Percentiles rank a stretch among this genome's conserved stretches.
Evolutionary conservation across 2,329 filamentous ascomycete genomes (phyloP).

Genomic region (Colletotrichum tabaci): DNA sequence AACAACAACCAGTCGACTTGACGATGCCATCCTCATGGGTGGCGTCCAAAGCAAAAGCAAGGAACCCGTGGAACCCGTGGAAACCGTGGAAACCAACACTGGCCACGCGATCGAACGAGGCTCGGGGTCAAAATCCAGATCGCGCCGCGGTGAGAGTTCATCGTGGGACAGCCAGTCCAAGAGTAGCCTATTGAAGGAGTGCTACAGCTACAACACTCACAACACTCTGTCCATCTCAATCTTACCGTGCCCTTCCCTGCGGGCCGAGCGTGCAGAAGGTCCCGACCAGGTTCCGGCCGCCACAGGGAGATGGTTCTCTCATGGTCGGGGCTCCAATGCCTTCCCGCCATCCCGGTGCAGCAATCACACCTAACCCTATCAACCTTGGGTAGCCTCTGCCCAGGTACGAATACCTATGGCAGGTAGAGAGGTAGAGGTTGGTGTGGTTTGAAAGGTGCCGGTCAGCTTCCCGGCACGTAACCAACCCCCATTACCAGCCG

Average conservation of each 20-base stretch:
- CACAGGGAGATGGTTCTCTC: not conserved
- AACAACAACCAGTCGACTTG: slow-evolving; percentile 7
- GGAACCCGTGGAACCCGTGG: slow-evolving; percentile 20
- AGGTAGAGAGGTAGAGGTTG: not conserved
- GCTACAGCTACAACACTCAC: not conserved
- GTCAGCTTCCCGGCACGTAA: not conserved
- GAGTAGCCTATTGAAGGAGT: slow-evolving; percentile 29
- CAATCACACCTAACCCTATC: not conserved
- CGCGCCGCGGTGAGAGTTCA: slow-evolving; percentile 29
- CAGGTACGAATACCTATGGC: too few relatives aligned
- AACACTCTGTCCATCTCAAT: slow-evolving; percentile 26
- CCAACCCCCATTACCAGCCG: slow-evolving; percentile 1
- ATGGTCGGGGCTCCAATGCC: slow-evolving; percentile 23
- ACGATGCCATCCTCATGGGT: slow-evolving; percentile 5
- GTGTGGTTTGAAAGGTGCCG: not conserved
- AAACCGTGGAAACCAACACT: slow-evolving; percentile 24
- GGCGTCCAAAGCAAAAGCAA: slow-evolving; percentile 1
- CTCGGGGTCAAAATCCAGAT: slow-evolving; percentile 19
- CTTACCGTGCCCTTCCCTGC: slow-evolving; percentile 5
- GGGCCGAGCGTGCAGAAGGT: slow-evolving; percentile 30
- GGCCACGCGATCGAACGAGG: slow-evolving; percentile 4
- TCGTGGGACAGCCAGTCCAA: slow-evolving; percentile 28
- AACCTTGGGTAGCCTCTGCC: too few relatives aligned
- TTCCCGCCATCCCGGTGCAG: slow-evolving; percentile 3
- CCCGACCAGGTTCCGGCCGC: slow-evolving; percentile 13